Percentiles rank a stretch among this genome's conserved stretches.
phyloP scores from a whole-genome alignment of 768 basidiomycete genomes.

The Mrakia blollopis region DNA sequence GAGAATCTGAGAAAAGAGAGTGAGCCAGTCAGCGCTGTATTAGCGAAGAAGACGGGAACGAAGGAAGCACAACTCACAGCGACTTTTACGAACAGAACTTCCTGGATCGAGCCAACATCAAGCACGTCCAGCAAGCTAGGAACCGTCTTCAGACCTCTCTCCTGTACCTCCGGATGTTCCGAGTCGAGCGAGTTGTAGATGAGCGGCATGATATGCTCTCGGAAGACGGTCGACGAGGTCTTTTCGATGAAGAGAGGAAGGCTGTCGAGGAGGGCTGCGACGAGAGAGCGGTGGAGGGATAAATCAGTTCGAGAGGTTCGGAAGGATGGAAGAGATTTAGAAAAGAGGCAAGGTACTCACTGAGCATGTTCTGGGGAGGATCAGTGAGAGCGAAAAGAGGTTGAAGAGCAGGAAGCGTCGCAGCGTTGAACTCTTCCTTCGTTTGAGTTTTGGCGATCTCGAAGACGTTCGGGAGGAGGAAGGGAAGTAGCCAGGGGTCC shows the following conservation, averaged over 20 bases:
- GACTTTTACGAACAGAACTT: conserved; percentile 28
- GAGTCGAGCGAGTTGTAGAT: conserved; percentile 94
- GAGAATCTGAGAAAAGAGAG: conserved; percentile 57
- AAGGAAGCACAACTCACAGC: not conserved
- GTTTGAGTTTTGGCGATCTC: conserved; percentile 73
- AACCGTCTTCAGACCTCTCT: conserved; percentile 13
- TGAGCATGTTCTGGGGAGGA: conserved; percentile 95
- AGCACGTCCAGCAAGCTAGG: conserved; percentile 30
- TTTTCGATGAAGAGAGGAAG: conserved; percentile 80
- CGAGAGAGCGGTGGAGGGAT: not conserved
- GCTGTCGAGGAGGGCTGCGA: conserved; percentile 69
- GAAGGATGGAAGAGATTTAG: not conserved
- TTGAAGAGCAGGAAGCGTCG: conserved; percentile 79
- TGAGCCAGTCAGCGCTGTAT: not conserved
- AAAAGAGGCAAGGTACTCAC: conserved; percentile 30
- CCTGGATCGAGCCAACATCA: conserved; percentile 24
- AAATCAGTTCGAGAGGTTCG: not conserved
- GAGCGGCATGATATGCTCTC: conserved; percentile 90
- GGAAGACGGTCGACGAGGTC: conserved; percentile 76
- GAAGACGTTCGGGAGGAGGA: conserved; percentile 93
- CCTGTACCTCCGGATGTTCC: conserved; percentile 60
- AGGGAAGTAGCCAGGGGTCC: conserved; percentile 85
- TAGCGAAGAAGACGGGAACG: not conserved
- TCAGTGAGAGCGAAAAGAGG: conserved; percentile 87
- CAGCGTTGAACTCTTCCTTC: conserved; percentile 69